Conservation (phyloP, 73 alveolate genomes). For the Blepharisma stoltei region DNA sequence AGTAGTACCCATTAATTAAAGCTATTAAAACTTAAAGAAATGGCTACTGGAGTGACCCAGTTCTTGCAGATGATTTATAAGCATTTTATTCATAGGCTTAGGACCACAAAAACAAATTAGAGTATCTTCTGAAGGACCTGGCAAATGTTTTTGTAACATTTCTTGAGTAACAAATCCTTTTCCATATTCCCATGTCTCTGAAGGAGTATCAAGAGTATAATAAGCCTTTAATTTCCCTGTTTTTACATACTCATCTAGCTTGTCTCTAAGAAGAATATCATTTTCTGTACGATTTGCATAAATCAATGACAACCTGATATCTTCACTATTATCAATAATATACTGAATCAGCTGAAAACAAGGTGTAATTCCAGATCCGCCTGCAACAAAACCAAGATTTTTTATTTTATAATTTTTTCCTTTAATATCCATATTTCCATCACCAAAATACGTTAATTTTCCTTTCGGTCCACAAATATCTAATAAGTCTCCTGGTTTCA, state of each 20-base stretch:
- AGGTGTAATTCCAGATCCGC: conserved; percentile 73
- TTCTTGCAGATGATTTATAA: background rate
- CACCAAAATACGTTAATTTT: conserved; percentile 37
- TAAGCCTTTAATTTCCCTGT: conserved; percentile 34
- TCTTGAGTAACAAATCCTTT: conserved; percentile 44
- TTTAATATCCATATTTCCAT: conserved; percentile 35
- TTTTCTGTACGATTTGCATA: conserved; percentile 55
- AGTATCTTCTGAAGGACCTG: conserved; percentile 32
- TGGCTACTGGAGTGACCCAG: background rate
- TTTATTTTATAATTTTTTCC: conserved; percentile 27
- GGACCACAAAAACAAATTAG: conserved; percentile 40
- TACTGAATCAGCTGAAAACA: conserved; percentile 50
- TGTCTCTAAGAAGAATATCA: conserved; percentile 45
- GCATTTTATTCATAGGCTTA: background rate
- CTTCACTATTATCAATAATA: conserved; percentile 27
- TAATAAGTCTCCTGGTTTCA: conserved; percentile 40
- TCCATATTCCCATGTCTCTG: conserved; percentile 39
- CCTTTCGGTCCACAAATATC: conserved; percentile 52
- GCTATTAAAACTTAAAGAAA: no score
- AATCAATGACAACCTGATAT: conserved; percentile 23
- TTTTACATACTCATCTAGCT: conserved; percentile 35
- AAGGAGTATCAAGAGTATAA: conserved; percentile 42
- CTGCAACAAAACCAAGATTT: conserved; percentile 54
- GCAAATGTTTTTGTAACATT: conserved; percentile 33
- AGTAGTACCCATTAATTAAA: no score